phyloP scores from a whole-genome alignment of 345 rosid genomes.

The Hirschfeldia incana region DNA sequence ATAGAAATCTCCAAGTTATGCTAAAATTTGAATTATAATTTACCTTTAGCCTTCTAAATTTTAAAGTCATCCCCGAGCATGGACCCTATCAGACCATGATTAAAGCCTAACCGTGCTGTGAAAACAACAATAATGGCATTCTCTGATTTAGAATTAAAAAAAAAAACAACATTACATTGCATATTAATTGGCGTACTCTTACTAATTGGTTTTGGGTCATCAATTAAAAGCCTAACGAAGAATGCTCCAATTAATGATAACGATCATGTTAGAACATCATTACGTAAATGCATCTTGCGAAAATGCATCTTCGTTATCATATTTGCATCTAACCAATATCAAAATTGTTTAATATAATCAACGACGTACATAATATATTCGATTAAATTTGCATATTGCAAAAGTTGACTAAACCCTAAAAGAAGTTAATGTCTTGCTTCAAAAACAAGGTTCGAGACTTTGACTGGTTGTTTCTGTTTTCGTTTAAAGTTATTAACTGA shows the following conservation, averaged over 20 bases:
- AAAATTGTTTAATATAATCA: neutral
- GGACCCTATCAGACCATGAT: neutral
- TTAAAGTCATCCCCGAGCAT: neutral
- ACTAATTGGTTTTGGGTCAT: neutral
- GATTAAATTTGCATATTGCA: slow-evolving; percentile 2
- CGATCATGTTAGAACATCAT: neutral
- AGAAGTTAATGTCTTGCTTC: slow-evolving; percentile 19
- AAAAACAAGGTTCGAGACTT: neutral
- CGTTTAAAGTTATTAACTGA: neutral
- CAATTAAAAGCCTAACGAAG: neutral
- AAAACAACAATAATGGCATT: neutral
- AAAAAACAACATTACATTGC: no score
- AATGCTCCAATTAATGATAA: neutral
- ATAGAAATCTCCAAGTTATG: no score
- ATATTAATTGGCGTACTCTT: no score
- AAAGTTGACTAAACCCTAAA: slow-evolving; percentile 37
- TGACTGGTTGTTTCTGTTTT: neutral
- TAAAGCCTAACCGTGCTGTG: neutral
- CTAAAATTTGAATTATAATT: no score
- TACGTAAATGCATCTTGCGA: neutral
- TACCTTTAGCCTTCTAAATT: neutral
- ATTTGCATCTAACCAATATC: slow-evolving; percentile 8
- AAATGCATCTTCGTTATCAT: slow-evolving; percentile 18
- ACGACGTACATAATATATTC: neutral
- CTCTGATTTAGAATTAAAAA: neutral